Base-by-base conservation (phyloP, 169 alveolate genomes). In the Eimeria maxima region DNA sequence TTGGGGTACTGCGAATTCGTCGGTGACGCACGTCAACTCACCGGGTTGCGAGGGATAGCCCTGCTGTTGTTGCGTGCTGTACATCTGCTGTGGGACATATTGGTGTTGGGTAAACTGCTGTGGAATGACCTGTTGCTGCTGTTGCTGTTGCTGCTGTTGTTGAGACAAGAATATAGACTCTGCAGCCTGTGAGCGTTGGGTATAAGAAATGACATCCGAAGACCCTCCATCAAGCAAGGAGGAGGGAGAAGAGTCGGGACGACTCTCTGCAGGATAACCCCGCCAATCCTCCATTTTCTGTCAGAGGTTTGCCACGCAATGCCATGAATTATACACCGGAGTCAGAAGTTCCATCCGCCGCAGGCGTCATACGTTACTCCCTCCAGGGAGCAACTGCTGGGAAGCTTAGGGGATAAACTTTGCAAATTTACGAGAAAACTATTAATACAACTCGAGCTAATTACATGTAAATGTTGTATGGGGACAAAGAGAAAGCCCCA, bases 241-340 rank as follows among this genome's bases (percentile, higher is more conserved):
- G 22, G 92, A 84, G 4, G 76, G 92, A 20, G 92, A 84, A 13
- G 92, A 84, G 78, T 84, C 92, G 16, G 78, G 55, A 42, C 92
- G 92, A 16, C 76, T 67, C 73, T 84, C 92, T 18, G 92, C 78
- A 14, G 92, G 53, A 42, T 84, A 84, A 13, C 92, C 92, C 53
- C 92, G 38, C 92, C 92, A 84, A n/a, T 84, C 92, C 73, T 84
- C 92, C 92, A 84, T 84, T 44, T 74, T 74, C 86, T 27, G 63
- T n/a, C 90, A 80, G 65, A 80, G 45, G 11, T 53, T 80, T 6
- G 13, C 10, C 29, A 29, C 27, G 10, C 63, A 24, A 80, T 29
- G 24, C 5, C 44, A 16, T 74, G 47, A 71, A 71, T 1, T 44
- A 2, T 29, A 38, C 50, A 74, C 38, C 38, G 38, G 16, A 16